Conservation (phyloP, 1,284 basidiomycete genomes). For the Leccinum pachyderme region DNA sequence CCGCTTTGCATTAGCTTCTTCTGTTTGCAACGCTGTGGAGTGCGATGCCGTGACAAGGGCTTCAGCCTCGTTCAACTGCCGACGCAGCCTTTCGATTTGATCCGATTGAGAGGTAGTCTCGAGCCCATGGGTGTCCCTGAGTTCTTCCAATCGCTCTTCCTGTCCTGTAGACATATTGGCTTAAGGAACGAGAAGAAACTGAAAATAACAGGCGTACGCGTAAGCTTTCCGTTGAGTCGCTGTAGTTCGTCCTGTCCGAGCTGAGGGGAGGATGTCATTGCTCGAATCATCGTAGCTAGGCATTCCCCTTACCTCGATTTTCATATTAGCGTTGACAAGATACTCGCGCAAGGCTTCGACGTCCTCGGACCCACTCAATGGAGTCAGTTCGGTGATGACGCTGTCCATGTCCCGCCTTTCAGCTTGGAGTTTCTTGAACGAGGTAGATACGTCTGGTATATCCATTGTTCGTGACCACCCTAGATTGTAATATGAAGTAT, state of each 20-base stretch:
- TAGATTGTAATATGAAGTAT: not conserved
- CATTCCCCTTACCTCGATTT: conserved; percentile 57
- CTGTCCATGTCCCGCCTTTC: conserved; percentile 71
- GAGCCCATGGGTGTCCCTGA: conserved; percentile 77
- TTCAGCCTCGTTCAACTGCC: conserved; percentile 70
- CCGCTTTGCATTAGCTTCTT: conserved; percentile 48
- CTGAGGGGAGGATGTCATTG: conserved; percentile 35
- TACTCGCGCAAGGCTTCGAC: conserved; percentile 69
- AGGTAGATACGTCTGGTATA: conserved; percentile 64
- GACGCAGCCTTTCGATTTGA: conserved; percentile 67
- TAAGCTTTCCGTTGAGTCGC: conserved; percentile 67
- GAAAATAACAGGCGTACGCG: conserved; percentile 44
- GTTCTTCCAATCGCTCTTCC: conserved; percentile 79
- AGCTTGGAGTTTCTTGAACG: conserved; percentile 71
- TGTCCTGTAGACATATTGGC: conserved; percentile 55
- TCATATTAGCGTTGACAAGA: conserved; percentile 64
- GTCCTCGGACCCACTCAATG: conserved; percentile 67
- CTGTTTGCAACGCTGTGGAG: conserved; percentile 41
- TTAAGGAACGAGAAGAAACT: not conserved
- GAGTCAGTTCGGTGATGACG: conserved; percentile 71
- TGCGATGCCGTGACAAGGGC: conserved; percentile 60
- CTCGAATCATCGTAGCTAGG: not conserved
- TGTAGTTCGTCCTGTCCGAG: conserved; percentile 72
- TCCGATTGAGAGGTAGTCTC: conserved; percentile 76
- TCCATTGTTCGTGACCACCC: conserved; percentile 2